These are phyloP conservation scores for Vitis hybrid DNA, from an alignment of 177 flowering plant genomes.

Conservation along the genomic window DNA sequence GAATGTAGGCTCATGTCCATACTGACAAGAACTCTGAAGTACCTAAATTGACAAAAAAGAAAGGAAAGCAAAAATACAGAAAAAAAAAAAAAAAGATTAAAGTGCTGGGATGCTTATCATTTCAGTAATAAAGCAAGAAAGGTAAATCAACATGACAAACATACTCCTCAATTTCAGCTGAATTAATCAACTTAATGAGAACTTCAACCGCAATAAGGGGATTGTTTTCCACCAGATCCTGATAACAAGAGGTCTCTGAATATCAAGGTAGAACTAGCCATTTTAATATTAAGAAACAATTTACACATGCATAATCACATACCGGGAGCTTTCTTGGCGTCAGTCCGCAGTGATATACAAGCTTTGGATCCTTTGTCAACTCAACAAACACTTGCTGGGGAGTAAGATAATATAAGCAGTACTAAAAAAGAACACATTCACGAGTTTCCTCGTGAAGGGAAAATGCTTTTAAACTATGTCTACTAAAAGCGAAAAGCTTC, in stretches of 20 bases:
- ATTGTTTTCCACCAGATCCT: slow-evolving; percentile 96
- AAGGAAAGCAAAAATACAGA: background rate
- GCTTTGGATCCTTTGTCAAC: slow-evolving; percentile 85
- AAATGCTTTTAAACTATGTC: too few relatives aligned
- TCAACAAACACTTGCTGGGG: slow-evolving; percentile 75
- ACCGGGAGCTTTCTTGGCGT: slow-evolving; percentile 90
- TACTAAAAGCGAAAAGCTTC: background rate
- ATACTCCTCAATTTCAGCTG: slow-evolving; percentile 88
- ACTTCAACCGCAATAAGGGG: slow-evolving; percentile 95
- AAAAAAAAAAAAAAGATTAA: background rate
- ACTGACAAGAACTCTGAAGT: slow-evolving; percentile 80
- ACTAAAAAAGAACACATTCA: background rate
- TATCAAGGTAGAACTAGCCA: background rate
- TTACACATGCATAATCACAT: slow-evolving; percentile 23
- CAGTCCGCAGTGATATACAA: slow-evolving; percentile 96
- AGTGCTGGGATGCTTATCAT: slow-evolving; percentile 4
- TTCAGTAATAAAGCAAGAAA: background rate
- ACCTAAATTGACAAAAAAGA: slow-evolving; percentile 43
- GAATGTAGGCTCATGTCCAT: slow-evolving; percentile 99
- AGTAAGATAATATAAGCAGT: slow-evolving; percentile 8
- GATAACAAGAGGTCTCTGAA: slow-evolving; percentile 19
- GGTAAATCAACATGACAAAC: slow-evolving; percentile 11
- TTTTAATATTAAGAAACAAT: background rate
- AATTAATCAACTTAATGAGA: slow-evolving; percentile 80
- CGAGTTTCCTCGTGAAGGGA: too few relatives aligned